Evolutionary conservation across 768 basidiomycete genomes (phyloP).

Genomic region (Trametes cingulata): DNA sequence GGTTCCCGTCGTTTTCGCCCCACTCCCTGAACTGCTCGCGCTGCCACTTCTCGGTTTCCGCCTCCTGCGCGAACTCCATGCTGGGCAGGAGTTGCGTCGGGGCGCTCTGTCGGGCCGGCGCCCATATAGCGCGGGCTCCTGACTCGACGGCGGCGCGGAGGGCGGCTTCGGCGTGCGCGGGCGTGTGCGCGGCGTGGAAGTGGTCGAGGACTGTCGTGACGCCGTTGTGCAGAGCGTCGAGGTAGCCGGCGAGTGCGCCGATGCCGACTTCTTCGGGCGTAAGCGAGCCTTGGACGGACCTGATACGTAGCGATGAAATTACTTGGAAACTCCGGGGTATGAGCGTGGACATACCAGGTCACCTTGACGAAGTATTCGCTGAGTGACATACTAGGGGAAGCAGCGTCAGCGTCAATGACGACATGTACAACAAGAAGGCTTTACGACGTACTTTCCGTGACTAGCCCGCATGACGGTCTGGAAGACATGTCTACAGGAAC

Average conservation of each 20-base stretch:
- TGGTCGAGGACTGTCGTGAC: conserved; percentile 37
- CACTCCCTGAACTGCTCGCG: conserved; percentile 25
- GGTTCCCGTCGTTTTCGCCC: conserved; percentile 23
- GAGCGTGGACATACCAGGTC: conserved; percentile 21
- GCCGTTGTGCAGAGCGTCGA: conserved; percentile 33
- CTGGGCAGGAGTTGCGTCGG: conserved; percentile 26
- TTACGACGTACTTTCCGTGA: conserved; percentile 30
- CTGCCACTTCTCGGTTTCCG: conserved; percentile 27
- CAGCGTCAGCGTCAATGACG: background rate
- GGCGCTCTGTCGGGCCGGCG: conserved; percentile 29
- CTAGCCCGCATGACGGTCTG: conserved; percentile 29
- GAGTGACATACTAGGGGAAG: conserved; percentile 30
- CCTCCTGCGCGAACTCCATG: conserved; percentile 26
- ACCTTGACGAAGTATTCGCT: conserved; percentile 32
- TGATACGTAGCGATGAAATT: background rate
- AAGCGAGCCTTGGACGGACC: conserved; percentile 24
- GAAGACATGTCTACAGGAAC: conserved; percentile 27
- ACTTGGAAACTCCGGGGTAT: no score
- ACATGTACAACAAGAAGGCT: background rate
- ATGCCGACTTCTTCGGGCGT: conserved; percentile 32
- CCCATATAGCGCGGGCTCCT: conserved; percentile 31
- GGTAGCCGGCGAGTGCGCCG: conserved; percentile 33
- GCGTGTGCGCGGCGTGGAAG: conserved; percentile 30
- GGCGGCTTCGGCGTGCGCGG: conserved; percentile 28
- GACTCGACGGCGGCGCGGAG: conserved; percentile 30